A percentile compares a stretch with the other conserved stretches of the same genome.
Conservation (phyloP, 1,139 yeast species). For the Saccharomycopsis phalli region DNA sequence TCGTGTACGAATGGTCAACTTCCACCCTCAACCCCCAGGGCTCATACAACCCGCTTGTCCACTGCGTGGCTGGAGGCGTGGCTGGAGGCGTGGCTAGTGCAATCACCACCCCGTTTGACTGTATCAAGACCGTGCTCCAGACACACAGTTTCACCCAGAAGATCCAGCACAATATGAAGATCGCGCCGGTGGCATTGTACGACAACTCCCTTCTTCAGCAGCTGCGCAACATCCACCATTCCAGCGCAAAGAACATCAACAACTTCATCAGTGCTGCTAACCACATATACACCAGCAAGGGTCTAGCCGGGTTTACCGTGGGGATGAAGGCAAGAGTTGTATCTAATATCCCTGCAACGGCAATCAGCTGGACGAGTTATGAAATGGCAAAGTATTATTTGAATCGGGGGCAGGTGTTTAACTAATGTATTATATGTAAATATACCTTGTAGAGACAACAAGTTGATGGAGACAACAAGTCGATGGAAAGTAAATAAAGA, state of each 20-base stretch:
- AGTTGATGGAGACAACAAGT: too few species aligned
- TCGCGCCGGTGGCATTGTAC: background rate
- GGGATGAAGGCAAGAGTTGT: constrained; percentile 90
- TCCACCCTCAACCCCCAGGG: constrained; percentile 69
- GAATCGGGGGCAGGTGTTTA: background rate
- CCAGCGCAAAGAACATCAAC: constrained; percentile 3
- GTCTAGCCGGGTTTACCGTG: constrained; percentile 54
- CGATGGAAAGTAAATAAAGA: too few species aligned
- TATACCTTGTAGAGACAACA: too few species aligned
- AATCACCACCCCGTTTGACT: constrained; percentile 89
- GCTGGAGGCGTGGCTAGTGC: constrained; percentile 98
- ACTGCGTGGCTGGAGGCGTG: constrained; percentile 88
- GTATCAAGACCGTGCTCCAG: constrained; percentile 85
- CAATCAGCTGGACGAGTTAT: constrained; percentile 96
- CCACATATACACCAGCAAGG: constrained; percentile 9
- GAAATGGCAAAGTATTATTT: constrained; percentile 71
- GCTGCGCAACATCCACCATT: background rate
- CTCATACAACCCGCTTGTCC: constrained; percentile 78
- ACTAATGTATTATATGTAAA: too few species aligned
- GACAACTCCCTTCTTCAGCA: background rate
- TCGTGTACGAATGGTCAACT: constrained; percentile 79
- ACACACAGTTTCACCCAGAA: constrained; percentile 40
- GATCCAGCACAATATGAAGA: constrained; percentile 28
- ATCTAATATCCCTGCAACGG: constrained; percentile 93
- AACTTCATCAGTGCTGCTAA: constrained; percentile 12